Evolutionary conservation across 208 protist genomes (phyloP), one percentile per base, ranked within the genome.

Genomic region (Angomonas desouzai): DNA sequence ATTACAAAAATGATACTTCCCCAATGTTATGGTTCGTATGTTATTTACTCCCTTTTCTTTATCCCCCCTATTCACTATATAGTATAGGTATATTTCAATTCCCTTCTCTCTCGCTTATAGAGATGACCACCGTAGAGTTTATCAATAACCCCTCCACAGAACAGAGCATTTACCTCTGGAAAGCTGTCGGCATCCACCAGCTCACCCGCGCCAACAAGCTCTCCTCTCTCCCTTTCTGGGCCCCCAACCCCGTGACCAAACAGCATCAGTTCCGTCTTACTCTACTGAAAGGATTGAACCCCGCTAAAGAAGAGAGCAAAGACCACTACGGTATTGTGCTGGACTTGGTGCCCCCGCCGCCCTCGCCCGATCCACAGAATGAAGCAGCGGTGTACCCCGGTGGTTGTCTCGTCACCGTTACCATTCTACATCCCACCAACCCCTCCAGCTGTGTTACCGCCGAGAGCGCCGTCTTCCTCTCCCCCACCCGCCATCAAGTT

Each of bases 141-240:
- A 55, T 90, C 28, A 75, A 72, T 58, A 90, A 88, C 64, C 79
- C 80, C 13, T 65, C 70, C 30, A 66, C 62, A 3, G 57, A 81
- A 55, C 68, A 77, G n/a, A 80, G 76, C 18, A 74, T 77, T 22
- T 74, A 89, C 66, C 59, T 63, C 10, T 89, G 81, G 82, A 58
- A 55, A 4, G 61, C 72, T 11, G 1, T 32, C 2, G 82, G 81
- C 20, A 49, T 91, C 13, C 48, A 65, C 18, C 60, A 83, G 33
- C 73, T 94, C 2, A 85, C 68, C 25, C 80, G 83, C 2, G 59
- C 76, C 10, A 94, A 94, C 83, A 94, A 94, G 64, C 58, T 90
- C 6, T 76, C 66, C 28, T 92, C 88, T 2, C 76, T 90, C 10
- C 85, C 88, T 0, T 94, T 94, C 59, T 92, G 82, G 81, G 62